Percentiles rank a stretch among this genome's conserved stretches.
Evolutionary conservation across 305 asterid genomes (phyloP).

Genomic region (Fraxinus angustifolia): DNA sequence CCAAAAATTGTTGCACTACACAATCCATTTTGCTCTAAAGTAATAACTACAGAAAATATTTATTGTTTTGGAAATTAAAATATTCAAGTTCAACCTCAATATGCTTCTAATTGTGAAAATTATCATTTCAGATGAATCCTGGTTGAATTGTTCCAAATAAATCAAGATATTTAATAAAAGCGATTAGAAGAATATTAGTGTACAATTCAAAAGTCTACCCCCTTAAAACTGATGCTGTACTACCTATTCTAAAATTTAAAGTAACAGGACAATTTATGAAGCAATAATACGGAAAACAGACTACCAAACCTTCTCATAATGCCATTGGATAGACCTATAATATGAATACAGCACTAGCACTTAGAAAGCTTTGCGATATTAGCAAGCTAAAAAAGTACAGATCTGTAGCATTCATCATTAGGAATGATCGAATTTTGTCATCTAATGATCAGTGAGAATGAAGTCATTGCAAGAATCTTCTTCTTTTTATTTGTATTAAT

Average conservation of each 20-base stretch:
- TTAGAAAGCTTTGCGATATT: no score
- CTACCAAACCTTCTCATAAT: no score
- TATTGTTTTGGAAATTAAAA: neutral
- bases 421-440: no score
- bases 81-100: slow-evolving; percentile 5
- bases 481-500: no score
- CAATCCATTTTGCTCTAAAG: slow-evolving; percentile 4
- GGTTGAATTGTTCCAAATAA: slow-evolving; percentile 5
- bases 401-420: no score
- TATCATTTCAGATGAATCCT: neutral
- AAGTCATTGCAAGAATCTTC: no score
- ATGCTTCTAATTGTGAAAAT: neutral
- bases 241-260: neutral
- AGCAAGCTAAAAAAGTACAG: no score
- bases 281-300: no score
- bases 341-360: no score
- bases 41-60: slow-evolving; percentile 4
- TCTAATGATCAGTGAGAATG: no score
- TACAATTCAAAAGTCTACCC: neutral
- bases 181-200: neutral
- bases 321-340: no score
- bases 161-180: neutral
- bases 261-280: neutral
- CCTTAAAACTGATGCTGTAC: neutral
- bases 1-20: slow-evolving; percentile 3